Evolutionary conservation across 2,329 filamentous ascomycete species (phyloP).

Genomic region (Colletotrichum plurivorum): DNA sequence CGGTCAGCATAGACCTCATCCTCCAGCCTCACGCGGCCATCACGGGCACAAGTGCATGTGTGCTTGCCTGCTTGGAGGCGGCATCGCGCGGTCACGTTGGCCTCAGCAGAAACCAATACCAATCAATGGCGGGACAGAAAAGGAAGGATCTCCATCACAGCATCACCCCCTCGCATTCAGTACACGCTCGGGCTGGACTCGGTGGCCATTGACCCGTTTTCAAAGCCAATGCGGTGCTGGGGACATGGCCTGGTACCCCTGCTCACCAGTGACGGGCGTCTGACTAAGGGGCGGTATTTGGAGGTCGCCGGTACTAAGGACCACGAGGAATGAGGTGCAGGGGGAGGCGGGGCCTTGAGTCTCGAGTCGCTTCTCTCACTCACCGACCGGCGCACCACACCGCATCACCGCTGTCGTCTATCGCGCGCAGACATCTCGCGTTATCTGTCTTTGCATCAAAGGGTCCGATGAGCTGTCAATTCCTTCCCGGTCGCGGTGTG

Average conservation of each 20-base stretch:
- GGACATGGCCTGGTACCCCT: slow-evolving; percentile 48
- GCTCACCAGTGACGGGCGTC: slow-evolving; percentile 21
- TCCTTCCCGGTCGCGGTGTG: neutral
- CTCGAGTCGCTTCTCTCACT: neutral
- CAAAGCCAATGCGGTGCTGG: slow-evolving; percentile 52
- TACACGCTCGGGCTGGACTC: slow-evolving; percentile 22
- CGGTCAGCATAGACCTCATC: slow-evolving; percentile 25
- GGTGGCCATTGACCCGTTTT: slow-evolving; percentile 46
- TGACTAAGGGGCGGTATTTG: slow-evolving; percentile 10
- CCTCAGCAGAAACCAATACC: slow-evolving; percentile 3
- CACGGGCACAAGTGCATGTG: neutral
- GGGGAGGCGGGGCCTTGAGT: neutral
- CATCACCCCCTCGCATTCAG: slow-evolving; percentile 11
- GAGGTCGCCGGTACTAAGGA: slow-evolving; percentile 1
- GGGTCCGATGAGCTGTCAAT: slow-evolving; percentile 36
- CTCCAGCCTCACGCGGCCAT: slow-evolving; percentile 14
- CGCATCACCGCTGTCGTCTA: neutral
- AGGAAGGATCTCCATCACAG: slow-evolving; percentile 15
- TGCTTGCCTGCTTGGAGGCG: neutral
- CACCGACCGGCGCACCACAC: slow-evolving; percentile 15
- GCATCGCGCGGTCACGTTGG: slow-evolving; percentile 26
- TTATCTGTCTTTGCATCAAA: slow-evolving; percentile 22
- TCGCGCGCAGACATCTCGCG: slow-evolving; percentile 35
- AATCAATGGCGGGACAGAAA: neutral
- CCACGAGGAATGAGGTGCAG: neutral